A percentile compares a stretch with the other conserved stretches of the same genome.
These are phyloP conservation scores for Thraustochytrium sp. DNA, from an alignment of 352 stramenopile genomes.

Conservation along the genomic window DNA sequence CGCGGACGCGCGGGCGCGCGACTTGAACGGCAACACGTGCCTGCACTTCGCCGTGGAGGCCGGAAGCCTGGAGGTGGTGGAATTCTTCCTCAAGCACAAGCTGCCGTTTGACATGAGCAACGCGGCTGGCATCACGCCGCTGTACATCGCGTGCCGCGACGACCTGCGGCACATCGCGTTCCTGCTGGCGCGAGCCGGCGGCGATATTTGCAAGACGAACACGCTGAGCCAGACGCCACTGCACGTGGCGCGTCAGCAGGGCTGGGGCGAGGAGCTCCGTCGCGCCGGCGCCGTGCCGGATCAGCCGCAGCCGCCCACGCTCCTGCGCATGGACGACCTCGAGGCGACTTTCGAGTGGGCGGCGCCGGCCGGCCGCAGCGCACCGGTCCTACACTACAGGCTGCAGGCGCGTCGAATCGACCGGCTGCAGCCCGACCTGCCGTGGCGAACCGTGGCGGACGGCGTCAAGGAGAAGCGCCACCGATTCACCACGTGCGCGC, in stretches of 20 bases:
- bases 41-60: constrained; percentile 32
- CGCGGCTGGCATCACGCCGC: not conserved
- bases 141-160: constrained; percentile 3
- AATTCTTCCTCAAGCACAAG: not conserved
- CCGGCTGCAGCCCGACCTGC: not conserved
- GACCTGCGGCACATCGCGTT: constrained; percentile 10
- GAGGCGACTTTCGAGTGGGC: not conserved
- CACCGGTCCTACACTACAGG: constrained; percentile 26
- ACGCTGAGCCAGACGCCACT: not conserved
- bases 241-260: not conserved
- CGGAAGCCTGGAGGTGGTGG: not conserved
- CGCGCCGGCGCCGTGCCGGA: constrained; percentile 13
- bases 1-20: not conserved
- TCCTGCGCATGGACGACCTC: not conserved
- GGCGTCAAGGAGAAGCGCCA: not conserved
- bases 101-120: constrained; percentile 11
- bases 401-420: constrained; percentile 19
- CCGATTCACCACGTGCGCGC: constrained; percentile 3
- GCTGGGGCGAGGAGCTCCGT: constrained; percentile 24
- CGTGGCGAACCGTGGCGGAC: constrained; percentile 19
- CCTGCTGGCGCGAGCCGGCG: not conserved
- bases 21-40: constrained; percentile 20
- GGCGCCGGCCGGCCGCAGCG: constrained; percentile 9
- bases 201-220: constrained; percentile 31
- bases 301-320: not conserved